Evolutionary conservation across 2,329 filamentous ascomycete species (phyloP), one percentile per base, ranked within the genome.

Genomic region (Alternaria burnsii): DNA sequence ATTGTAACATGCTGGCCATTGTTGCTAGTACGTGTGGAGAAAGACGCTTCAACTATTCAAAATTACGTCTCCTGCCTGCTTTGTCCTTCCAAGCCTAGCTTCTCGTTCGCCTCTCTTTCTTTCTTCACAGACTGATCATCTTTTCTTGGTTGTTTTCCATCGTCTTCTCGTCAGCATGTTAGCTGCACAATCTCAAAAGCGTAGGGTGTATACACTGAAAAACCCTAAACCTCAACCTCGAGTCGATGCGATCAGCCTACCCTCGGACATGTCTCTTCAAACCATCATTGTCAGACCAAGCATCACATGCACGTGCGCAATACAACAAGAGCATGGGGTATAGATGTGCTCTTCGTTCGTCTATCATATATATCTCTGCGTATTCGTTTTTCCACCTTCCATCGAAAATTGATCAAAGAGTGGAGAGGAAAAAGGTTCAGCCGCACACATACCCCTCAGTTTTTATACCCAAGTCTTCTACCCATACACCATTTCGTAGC

Each of bases 401-500:
- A 50, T 14, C 30, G 12, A 30, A 36, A 14, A 14, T 30, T 36
- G 46, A 32, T 50, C 24, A 34, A 50, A 30, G 40, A 42, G 40
- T 42, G 40, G 20, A 24, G 20, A 42, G 20, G 14, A 24, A 16
- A 24, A 42, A 24, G 40, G 3, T 8, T 11, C 5, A 42, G 5
- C 6, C 40, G 40, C 58, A 53, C 58, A 36, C 26, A 38, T 36
- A 55, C 38, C 53, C 44, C 48, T 53, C 46, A 20, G 40, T 34
- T 56, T 28, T 41, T 22, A 16, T 22, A 42, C 34, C 55, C 56
- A 41, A 52, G 43, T 38, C 18, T 50, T 38, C 32, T 50, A 38
- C 32, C 46, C 30, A 36, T 50, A n/a, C 53, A 58, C 59, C 59
- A 32, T 55, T 10, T 47, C 62, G 55, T 55, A 56, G 58, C 61